phyloP scores from a whole-genome alignment of 1,284 basidiomycete species.

The Pholiota adiposa region DNA sequence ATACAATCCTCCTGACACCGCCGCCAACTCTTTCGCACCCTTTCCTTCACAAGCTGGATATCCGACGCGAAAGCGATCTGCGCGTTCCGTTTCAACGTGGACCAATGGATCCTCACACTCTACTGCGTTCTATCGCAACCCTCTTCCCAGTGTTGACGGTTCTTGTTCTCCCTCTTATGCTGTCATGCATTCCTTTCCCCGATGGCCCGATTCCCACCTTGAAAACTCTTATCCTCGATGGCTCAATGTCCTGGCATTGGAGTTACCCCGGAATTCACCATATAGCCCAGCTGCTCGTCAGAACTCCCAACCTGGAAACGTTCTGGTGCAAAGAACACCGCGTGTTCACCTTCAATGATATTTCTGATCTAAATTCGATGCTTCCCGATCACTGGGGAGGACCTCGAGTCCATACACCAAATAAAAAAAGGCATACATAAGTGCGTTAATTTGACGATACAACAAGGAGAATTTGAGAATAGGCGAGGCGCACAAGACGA shows the following conservation, averaged over 20 bases:
- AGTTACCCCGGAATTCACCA: not conserved
- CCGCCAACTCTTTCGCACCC: not conserved
- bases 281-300: not conserved
- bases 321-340: conserved; percentile 1
- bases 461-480: too few species aligned
- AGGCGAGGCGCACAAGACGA: too few species aligned
- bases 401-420: too few species aligned
- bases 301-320: not conserved
- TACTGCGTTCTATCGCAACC: not conserved
- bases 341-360: not conserved
- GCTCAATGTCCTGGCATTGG: not conserved
- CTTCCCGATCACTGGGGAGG: not conserved
- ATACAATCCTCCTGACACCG: not conserved
- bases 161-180: not conserved
- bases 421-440: too few species aligned
- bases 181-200: not conserved
- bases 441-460: too few species aligned
- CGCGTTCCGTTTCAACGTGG: not conserved
- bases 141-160: not conserved
- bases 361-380: not conserved
- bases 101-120: too few species aligned
- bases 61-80: not conserved
- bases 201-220: not conserved
- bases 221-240: conserved; percentile 1
- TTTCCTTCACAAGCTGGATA: not conserved